Base-by-base conservation (phyloP, 768 basidiomycete genomes). In the Mycena capillaripes region DNA sequence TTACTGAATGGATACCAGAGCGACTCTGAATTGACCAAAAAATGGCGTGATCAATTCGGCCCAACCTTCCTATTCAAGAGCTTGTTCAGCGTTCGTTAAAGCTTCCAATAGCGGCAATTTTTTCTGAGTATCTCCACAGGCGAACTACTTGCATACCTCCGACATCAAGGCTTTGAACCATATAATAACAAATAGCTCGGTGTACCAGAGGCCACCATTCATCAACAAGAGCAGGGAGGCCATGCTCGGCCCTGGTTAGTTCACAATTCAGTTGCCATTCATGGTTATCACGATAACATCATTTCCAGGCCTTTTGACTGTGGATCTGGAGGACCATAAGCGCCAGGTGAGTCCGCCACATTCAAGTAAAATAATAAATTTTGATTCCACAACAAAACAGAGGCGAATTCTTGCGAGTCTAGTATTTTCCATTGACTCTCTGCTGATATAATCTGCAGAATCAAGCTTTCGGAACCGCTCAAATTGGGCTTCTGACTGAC, bases 121-220 rank as follows among this genome's bases (percentile, higher is more conserved):
- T 21, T 10, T 16, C n/a, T 11, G 32, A 62, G 40, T 25, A n/a
- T 12, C 8, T 27, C n/a, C 16, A 2, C 67, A 86, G 84, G 61
- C 59, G 4, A 69, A 78, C 27, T 77, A 83, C 11, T 77, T 89
- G 25, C 78, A 84, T 75, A 88, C 88, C 0, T 67, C 82, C 46
- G 90, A 91, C 70, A 79, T 85, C 0, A 81, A 83, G 5, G 89
- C 88, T 1, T 30, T 90, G 36, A 81, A 82, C 19, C 84, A 90
- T 65, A 83, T 91, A 59, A 78, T 90, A 17, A 77, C 77, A 1
- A 84, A 89, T 64, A 72, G 79, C 19, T 77, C 81, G 21, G 78
- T 80, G 46, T 89, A 85, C 52, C 83, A 83, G 40, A 88, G 87
- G 76, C 42, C 50, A 36, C 36, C 58, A 1, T 34, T 34, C 34